Percentiles rank a stretch among this genome's conserved stretches.
Conservation (phyloP, 352 stramenopile genomes). For the Globisporangium orthogonon region DNA sequence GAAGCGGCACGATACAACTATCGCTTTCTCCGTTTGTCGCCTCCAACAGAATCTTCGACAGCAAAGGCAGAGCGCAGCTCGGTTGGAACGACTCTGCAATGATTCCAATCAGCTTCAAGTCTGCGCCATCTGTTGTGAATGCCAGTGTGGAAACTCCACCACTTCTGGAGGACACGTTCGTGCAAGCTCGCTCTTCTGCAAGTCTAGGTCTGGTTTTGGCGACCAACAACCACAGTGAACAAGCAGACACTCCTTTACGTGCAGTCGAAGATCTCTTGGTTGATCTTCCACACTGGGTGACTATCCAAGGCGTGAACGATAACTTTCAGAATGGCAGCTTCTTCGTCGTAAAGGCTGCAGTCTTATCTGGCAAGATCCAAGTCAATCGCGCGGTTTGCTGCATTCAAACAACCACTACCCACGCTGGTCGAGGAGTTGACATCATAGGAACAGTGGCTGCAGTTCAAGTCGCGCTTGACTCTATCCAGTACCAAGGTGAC, state of each 20-base stretch:
- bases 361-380: constrained; percentile 5
- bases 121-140: neutral
- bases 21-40: constrained; percentile 2
- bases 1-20: constrained; percentile 1
- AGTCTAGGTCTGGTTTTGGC: neutral
- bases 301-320: neutral
- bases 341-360: constrained; percentile 2
- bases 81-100: neutral
- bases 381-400: constrained; percentile 11
- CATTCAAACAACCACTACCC: constrained; percentile 2
- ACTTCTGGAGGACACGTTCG: neutral
- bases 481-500: constrained; percentile 13
- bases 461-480: constrained; percentile 6
- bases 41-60: neutral
- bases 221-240: neutral
- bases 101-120: neutral
- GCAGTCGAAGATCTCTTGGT: neutral
- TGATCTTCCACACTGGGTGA: neutral
- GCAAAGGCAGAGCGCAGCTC: neutral
- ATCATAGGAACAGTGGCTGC: constrained; percentile 5
- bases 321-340: neutral
- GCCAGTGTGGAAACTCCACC: neutral
- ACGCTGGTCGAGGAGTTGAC: neutral
- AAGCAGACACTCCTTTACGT: neutral
- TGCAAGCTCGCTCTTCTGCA: neutral